These are phyloP conservation scores for Zasmidium angulare DNA, from an alignment of 2,329 filamentous ascomycete genomes.

Conservation along the genomic window DNA sequence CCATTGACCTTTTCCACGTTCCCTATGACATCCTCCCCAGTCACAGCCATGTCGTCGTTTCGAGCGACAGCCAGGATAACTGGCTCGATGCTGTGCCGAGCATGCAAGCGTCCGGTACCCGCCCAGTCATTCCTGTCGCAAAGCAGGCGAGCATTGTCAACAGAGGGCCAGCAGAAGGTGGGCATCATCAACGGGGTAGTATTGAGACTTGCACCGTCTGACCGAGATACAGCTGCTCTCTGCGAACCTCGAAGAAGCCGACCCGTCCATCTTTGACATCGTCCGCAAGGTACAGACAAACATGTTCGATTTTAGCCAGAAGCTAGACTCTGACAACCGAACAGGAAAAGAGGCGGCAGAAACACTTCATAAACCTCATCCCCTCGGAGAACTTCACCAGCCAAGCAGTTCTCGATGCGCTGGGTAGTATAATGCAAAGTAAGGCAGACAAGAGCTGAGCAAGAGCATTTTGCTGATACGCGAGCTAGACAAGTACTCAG, in stretches of 20 bases:
- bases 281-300: conserved; percentile 71
- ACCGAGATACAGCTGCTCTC: conserved; percentile 68
- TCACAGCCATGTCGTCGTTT: conserved; percentile 41
- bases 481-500: conserved; percentile 82
- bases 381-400: conserved; percentile 96
- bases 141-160: conserved; percentile 42
- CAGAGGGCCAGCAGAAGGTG: conserved; percentile 51
- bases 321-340: conserved; percentile 12
- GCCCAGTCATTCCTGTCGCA: conserved; percentile 31
- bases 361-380: conserved; percentile 97
- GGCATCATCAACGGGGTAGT: not conserved
- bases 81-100: conserved; percentile 36
- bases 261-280: conserved; percentile 83
- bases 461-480: not conserved
- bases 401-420: conserved; percentile 84
- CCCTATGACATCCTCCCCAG: conserved; percentile 1
- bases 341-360: conserved; percentile 92
- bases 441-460: conserved; percentile 34
- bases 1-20: not conserved
- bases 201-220: conserved; percentile 7
- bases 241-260: conserved; percentile 75
- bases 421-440: conserved; percentile 96
- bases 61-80: conserved; percentile 41
- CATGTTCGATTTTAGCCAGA: conserved; percentile 1
- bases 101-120: conserved; percentile 30